A percentile compares a stretch with the other conserved stretches of the same genome.
These are phyloP conservation scores for Senecio squalidus DNA, from an alignment of 140 eudicot genomes.

Conservation along the genomic window DNA sequence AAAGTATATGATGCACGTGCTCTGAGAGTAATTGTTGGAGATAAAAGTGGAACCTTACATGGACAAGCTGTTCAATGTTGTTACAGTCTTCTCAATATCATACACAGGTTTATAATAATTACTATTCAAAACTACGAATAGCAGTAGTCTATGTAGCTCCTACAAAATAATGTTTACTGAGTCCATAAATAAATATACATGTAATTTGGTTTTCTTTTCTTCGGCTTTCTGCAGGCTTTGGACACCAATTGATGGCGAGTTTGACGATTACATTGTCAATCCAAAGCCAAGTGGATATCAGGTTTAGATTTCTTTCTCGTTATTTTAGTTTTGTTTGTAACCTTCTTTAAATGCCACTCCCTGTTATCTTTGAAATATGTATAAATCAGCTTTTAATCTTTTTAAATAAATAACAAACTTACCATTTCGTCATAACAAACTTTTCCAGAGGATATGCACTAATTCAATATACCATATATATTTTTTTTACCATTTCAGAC, in stretches of 20 bases:
- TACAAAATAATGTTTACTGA: slow-evolving; percentile 1
- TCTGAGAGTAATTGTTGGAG: slow-evolving; percentile 86
- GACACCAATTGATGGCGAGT: slow-evolving; percentile 94
- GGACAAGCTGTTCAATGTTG: slow-evolving; percentile 89
- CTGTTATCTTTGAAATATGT: neutral
- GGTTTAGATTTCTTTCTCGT: slow-evolving; percentile 35
- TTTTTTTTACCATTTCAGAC: no score
- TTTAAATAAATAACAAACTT: no score
- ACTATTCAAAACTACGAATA: neutral
- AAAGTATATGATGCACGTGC: slow-evolving; percentile 96
- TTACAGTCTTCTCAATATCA: slow-evolving; percentile 74
- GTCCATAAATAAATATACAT: neutral
- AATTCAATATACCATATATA: no score
- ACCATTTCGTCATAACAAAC: no score
- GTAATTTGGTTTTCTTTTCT: slow-evolving; percentile 9
- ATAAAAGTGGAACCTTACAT: slow-evolving; percentile 84
- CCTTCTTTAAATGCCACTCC: slow-evolving; percentile 8
- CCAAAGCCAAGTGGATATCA: slow-evolving; percentile 98
- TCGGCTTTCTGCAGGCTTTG: slow-evolving; percentile 62
- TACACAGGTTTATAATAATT: slow-evolving; percentile 59
- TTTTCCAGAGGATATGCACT: no score
- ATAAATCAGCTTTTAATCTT: no score
- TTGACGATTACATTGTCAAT: slow-evolving; percentile 92
- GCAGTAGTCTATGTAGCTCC: neutral
- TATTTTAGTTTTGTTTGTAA: slow-evolving; percentile 7